Evolutionary conservation across 129 eudicot species (phyloP).

Genomic region (Kitagawia praeruptora): DNA sequence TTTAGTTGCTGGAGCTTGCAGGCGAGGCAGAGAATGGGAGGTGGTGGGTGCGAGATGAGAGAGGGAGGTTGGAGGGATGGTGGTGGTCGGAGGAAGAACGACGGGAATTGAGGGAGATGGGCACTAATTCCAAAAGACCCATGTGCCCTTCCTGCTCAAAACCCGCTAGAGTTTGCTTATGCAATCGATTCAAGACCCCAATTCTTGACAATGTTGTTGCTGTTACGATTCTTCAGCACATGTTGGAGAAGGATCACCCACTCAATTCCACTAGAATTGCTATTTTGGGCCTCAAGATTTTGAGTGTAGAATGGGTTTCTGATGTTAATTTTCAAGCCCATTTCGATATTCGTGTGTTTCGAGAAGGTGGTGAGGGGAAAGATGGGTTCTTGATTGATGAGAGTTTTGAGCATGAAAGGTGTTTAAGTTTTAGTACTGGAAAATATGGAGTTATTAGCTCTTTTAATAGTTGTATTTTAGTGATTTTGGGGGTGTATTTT

Average conservation of each 20-base stretch:
- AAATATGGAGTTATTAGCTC: conserved; percentile 46
- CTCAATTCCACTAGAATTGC: conserved; percentile 84
- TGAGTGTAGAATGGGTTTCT: conserved; percentile 38
- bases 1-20: too few relatives aligned
- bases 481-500: too few relatives aligned
- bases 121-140: conserved; percentile 48
- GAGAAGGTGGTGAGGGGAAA: conserved; percentile 9
- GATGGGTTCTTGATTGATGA: not conserved
- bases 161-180: conserved; percentile 61
- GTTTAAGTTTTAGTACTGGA: conserved; percentile 34
- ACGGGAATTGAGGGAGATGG: too few relatives aligned
- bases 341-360: conserved; percentile 35
- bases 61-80: too few relatives aligned
- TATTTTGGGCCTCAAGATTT: conserved; percentile 52
- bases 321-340: conserved; percentile 61
- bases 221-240: conserved; percentile 79
- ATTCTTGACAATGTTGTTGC: conserved; percentile 55
- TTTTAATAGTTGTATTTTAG: too few relatives aligned
- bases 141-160: conserved; percentile 69
- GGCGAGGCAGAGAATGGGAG: too few relatives aligned
- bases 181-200: conserved; percentile 57
- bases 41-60: too few relatives aligned
- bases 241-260: conserved; percentile 70
- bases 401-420: not conserved
- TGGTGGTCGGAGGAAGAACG: too few relatives aligned